Evolutionary conservation across 129 eudicot genomes (phyloP).

Genomic region (Ambrosia trifida): DNA sequence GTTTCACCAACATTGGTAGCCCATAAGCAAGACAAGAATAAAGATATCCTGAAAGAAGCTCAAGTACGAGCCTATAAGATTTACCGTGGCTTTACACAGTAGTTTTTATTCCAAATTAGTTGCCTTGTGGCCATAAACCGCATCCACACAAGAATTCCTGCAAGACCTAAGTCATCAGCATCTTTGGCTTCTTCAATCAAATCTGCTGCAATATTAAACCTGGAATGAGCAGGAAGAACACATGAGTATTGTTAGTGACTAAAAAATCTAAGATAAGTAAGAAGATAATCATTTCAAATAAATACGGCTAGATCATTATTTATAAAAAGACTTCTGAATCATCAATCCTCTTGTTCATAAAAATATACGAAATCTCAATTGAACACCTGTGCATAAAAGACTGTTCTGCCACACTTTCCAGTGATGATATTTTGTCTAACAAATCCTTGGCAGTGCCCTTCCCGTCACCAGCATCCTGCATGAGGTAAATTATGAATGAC

Average conservation of each 20-base stretch:
- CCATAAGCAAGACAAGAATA: neutral
- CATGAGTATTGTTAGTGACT: constrained; percentile 11
- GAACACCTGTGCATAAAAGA: constrained; percentile 96
- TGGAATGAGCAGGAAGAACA: constrained; percentile 40
- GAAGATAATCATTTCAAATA: constrained; percentile 11
- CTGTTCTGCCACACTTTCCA: constrained; percentile 94
- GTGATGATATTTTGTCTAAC: constrained; percentile 71
- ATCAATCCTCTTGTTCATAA: constrained; percentile 1
- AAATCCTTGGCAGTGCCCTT: constrained; percentile 72
- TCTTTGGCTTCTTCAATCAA: constrained; percentile 67
- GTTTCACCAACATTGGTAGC: constrained; percentile 13
- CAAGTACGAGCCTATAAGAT: constrained; percentile 14
- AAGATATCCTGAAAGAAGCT: constrained; percentile 5
- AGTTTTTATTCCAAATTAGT: constrained; percentile 89
- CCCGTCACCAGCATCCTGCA: constrained; percentile 87
- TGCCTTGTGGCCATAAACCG: constrained; percentile 98
- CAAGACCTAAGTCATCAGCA: constrained; percentile 80
- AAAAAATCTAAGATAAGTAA: neutral
- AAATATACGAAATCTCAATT: constrained; percentile 7
- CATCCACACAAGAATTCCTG: constrained; percentile 98
- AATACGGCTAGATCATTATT: constrained; percentile 8
- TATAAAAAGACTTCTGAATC: neutral
- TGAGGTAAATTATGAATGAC: neutral
- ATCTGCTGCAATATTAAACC: constrained; percentile 97
- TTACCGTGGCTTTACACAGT: constrained; percentile 98